Conservation (phyloP, 768 basidiomycete species). For the Galerina sulciceps region DNA sequence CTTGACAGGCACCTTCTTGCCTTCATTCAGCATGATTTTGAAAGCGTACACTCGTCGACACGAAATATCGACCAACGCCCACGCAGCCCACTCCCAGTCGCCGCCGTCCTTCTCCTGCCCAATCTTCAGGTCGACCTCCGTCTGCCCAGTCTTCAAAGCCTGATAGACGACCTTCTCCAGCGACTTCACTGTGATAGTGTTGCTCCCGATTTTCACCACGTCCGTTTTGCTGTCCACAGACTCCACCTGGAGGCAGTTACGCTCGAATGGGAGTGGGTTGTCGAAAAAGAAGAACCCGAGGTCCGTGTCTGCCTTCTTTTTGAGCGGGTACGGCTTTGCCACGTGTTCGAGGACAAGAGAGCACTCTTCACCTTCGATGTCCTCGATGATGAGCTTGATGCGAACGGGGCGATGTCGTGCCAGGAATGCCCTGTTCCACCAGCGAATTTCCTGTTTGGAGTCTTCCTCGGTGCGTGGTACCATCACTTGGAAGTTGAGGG, state of each 20-base stretch:
- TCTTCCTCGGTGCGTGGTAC: constrained; percentile 40
- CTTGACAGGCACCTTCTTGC: constrained; percentile 27
- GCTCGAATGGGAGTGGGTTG: constrained; percentile 28
- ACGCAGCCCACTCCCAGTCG: constrained; percentile 41
- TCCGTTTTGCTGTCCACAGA: constrained; percentile 12
- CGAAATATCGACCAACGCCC: constrained; percentile 42
- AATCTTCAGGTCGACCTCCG: constrained; percentile 38
- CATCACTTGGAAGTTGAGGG: constrained; percentile 30
- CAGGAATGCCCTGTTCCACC: constrained; percentile 39
- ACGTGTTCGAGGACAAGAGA: constrained; percentile 44
- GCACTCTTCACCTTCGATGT: constrained; percentile 43
- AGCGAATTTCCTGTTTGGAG: constrained; percentile 26
- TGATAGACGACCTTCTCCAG: constrained; percentile 38
- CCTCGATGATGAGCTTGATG: constrained; percentile 37
- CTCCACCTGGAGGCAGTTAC: constrained; percentile 30
- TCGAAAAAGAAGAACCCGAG: constrained; percentile 40
- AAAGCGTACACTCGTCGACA: constrained; percentile 44
- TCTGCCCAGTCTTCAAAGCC: constrained; percentile 41
- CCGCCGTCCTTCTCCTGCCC: constrained; percentile 31
- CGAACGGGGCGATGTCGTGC: constrained; percentile 39
- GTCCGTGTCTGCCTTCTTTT: constrained; percentile 29
- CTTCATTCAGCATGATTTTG: constrained; percentile 39
- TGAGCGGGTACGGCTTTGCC: constrained; percentile 31
- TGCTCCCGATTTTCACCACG: constrained; percentile 28
- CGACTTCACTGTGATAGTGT: constrained; percentile 25